These are phyloP conservation scores for Mycosarcoma maydis DNA, from an alignment of 1,284 basidiomycete genomes.

Conservation along the genomic window DNA sequence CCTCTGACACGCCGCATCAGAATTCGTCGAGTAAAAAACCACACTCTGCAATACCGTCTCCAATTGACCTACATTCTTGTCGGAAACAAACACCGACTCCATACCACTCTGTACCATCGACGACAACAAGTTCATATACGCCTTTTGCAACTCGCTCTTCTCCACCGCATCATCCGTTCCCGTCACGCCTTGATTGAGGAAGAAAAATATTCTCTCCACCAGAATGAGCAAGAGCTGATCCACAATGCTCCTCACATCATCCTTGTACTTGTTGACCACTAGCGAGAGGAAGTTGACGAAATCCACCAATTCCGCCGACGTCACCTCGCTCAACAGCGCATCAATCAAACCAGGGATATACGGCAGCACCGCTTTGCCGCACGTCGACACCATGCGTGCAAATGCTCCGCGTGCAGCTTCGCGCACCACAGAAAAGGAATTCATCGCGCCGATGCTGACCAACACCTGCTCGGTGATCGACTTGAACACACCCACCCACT, in stretches of 20 bases:
- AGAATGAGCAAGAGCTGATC: slow-evolving; percentile 90
- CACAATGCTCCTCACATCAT: slow-evolving; percentile 82
- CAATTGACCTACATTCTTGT: slow-evolving; percentile 83
- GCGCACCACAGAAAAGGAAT: slow-evolving; percentile 83
- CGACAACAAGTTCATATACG: slow-evolving; percentile 86
- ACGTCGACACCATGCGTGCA: slow-evolving; percentile 88
- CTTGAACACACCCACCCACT: slow-evolving; percentile 81
- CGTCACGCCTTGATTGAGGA: slow-evolving; percentile 82
- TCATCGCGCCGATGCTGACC: slow-evolving; percentile 87
- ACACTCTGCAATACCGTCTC: slow-evolving; percentile 78
- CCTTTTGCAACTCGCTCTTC: slow-evolving; percentile 86
- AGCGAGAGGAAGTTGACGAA: slow-evolving; percentile 94
- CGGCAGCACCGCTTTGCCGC: slow-evolving; percentile 78
- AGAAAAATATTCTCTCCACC: slow-evolving; percentile 80
- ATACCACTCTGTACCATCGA: slow-evolving; percentile 80
- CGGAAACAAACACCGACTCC: slow-evolving; percentile 84
- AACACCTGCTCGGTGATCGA: slow-evolving; percentile 89
- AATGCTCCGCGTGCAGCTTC: slow-evolving; percentile 88
- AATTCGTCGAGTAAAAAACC: slow-evolving; percentile 69
- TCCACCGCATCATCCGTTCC: slow-evolving; percentile 90
- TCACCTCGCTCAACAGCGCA: slow-evolving; percentile 87
- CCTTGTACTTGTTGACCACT: slow-evolving; percentile 90
- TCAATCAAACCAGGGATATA: slow-evolving; percentile 87
- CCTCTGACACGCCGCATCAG: slow-evolving; percentile 73
- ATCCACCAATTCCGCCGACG: slow-evolving; percentile 89